A percentile compares a stretch with the other conserved stretches of the same genome.
Evolutionary conservation across 176 grass and related monocot genomes (phyloP).

Genomic region (Oryza australiensis): DNA sequence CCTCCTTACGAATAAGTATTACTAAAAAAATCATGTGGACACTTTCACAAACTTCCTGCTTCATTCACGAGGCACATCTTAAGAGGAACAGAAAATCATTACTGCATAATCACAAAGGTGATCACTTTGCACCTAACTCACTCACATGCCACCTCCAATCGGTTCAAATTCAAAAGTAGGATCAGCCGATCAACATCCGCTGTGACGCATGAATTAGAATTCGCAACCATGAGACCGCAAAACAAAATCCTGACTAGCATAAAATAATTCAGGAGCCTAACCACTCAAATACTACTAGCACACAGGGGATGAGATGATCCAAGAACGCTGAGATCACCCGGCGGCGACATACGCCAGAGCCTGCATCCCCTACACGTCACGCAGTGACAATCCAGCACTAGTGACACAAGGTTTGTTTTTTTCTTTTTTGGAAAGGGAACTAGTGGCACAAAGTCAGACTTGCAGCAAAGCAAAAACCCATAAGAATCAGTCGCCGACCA

Average conservation of each 20-base stretch:
- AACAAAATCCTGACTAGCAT: background rate
- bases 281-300: background rate
- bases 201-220: background rate
- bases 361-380: conserved; percentile 15
- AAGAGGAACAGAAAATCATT: background rate
- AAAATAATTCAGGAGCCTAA: conserved; percentile 1
- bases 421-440: background rate
- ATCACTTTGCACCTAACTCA: conserved; percentile 25
- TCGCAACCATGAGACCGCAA: background rate
- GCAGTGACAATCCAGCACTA: background rate
- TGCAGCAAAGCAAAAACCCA: background rate
- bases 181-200: background rate
- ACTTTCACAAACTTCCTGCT: background rate
- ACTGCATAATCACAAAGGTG: conserved; percentile 16
- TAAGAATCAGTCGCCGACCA: background rate
- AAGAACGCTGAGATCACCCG: conserved; percentile 29
- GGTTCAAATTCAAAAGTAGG: background rate
- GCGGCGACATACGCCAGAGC: conserved; percentile 1
- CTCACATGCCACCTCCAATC: background rate
- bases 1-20: conserved; percentile 9
- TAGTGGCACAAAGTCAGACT: background rate
- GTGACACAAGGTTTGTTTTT: background rate
- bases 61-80: conserved; percentile 9
- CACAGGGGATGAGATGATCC: conserved; percentile 7
- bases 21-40: background rate